Base-by-base conservation (phyloP, 2,329 filamentous ascomycete genomes). In the Alternaria viburni region DNA sequence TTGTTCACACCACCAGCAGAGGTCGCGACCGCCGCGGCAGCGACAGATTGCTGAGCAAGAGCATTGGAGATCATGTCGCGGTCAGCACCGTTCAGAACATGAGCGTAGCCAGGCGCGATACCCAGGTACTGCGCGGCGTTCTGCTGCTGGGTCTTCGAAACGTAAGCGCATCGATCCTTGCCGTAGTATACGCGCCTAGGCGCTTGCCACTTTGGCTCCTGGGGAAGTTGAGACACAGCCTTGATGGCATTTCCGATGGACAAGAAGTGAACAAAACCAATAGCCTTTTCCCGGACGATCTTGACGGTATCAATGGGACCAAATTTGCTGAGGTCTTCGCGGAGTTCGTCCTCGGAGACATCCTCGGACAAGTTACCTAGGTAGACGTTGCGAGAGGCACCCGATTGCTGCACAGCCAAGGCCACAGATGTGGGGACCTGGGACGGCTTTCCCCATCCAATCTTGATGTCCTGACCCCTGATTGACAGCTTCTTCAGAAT, bases 401-500 rank as follows among this genome's bases (percentile, higher is more conserved):
- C 94, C 12, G 94, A 97, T 82, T 99, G 96, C 83, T 99, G 96
- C 30, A 98, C 96, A 50, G 96, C 95, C 61, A 98, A 86, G n/a
- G 94, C 93, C 50, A 99, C 96, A 3, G 96, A 98, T 3, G 95
- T 98, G 4, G 96, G 96, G 1, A 99, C 96, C 81, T 97, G 95
- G 4, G 96, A 98, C 30, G 96, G 95, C 83, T 99, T 99, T 68
- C 96, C 96, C 96, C 96, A 99, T 67, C 96, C 96, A 74, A 99
- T 94, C 86, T 99, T 99, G 85, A 99, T 97, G 80, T 99, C 96
- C 84, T 98, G 96, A 25, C 95, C 95, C 83, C 97, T 94, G 84
- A 99, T 97, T 74, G 94, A 94, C 79, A 99, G 89, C 87, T 98
- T 99, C 87, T 99, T 99, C 87, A 99, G 88, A 83, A 99, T 99